Evolutionary conservation across 2,329 filamentous ascomycete species (phyloP).

Genomic region (Monosporascus sp.): DNA sequence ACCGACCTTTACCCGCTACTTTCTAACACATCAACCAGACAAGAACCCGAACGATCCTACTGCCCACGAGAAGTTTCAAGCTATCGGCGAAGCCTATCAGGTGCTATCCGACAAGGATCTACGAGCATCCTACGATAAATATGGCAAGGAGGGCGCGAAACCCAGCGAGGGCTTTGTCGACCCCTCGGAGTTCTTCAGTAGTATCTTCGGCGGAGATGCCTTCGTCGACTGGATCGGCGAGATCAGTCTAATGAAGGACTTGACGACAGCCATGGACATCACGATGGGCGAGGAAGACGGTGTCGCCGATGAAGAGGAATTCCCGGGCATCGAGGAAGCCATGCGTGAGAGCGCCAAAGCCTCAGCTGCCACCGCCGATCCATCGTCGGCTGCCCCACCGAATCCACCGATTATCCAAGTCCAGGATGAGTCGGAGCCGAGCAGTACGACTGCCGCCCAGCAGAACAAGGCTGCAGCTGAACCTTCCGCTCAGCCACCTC

Average conservation of each 20-base stretch:
- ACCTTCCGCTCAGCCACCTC: conserved; percentile 21
- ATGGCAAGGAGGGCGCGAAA: conserved; percentile 90
- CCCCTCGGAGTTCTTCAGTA: conserved; percentile 94
- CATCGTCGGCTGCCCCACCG: conserved; percentile 10
- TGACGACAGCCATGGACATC: conserved; percentile 98
- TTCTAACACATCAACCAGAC: conserved; percentile 47
- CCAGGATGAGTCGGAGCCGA: conserved; percentile 24
- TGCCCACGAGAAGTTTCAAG: conserved; percentile 91
- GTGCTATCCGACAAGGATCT: conserved; percentile 85
- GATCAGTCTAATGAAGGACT: conserved; percentile 96
- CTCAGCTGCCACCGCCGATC: conserved; percentile 9
- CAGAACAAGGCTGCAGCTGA: conserved; percentile 20
- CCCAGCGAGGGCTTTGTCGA: conserved; percentile 92
- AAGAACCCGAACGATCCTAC: conserved; percentile 97
- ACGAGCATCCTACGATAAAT: conserved; percentile 91
- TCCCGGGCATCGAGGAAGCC: conserved; percentile 53
- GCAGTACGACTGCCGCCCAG: conserved; percentile 24
- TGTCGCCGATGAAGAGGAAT: conserved; percentile 47
- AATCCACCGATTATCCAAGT: conserved; percentile 18
- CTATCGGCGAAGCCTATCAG: conserved; percentile 68
- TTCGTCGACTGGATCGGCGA: conserved; percentile 97
- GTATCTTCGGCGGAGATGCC: conserved; percentile 95
- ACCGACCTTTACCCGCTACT: conserved; percentile 1
- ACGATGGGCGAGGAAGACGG: conserved; percentile 76
- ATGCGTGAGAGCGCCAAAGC: conserved; percentile 48